These are phyloP conservation scores for Neurospora sp. DNA, from an alignment of 495 filamentous ascomycete species.

Conservation along the genomic window DNA sequence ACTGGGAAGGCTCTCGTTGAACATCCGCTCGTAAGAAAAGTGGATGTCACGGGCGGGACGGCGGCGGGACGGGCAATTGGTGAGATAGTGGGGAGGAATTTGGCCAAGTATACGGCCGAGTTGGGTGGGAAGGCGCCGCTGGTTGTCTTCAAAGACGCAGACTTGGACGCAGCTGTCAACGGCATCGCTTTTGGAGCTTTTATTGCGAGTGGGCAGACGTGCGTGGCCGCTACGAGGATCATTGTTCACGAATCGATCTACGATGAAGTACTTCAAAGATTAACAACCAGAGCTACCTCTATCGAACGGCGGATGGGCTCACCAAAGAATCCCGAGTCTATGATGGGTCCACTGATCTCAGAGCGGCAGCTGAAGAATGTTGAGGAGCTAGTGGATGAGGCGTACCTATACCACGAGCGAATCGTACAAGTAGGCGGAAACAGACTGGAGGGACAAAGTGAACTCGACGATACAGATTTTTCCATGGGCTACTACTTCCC, in stretches of 20 bases:
- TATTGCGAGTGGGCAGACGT: slow-evolving; percentile 52
- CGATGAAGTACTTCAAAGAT: slow-evolving; percentile 23
- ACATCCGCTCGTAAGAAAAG: slow-evolving; percentile 43
- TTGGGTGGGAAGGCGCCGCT: slow-evolving; percentile 53
- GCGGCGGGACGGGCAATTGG: slow-evolving; percentile 37
- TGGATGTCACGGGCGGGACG: slow-evolving; percentile 53
- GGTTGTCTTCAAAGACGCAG: slow-evolving; percentile 42
- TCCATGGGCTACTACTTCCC: slow-evolving; percentile 48
- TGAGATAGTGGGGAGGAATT: slow-evolving; percentile 36
- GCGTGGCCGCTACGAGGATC: slow-evolving; percentile 50
- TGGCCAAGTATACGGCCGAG: slow-evolving; percentile 48
- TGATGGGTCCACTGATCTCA: slow-evolving; percentile 36
- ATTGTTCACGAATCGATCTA: slow-evolving; percentile 42
- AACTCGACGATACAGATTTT: slow-evolving; percentile 25
- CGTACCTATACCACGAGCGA: slow-evolving; percentile 6
- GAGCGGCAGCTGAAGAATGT: slow-evolving; percentile 28
- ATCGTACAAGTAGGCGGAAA: slow-evolving; percentile 28
- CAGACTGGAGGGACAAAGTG: slow-evolving; percentile 19
- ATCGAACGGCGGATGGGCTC: slow-evolving; percentile 38
- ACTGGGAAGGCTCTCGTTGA: slow-evolving; percentile 47
- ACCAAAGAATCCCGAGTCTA: slow-evolving; percentile 35
- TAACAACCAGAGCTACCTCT: slow-evolving; percentile 28
- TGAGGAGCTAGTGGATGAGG: slow-evolving; percentile 28
- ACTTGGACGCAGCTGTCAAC: slow-evolving; percentile 43
- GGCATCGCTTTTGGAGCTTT: slow-evolving; percentile 50